These are phyloP conservation scores for Solanum medicagineum DNA, from an alignment of 257 asterid species.

Conservation along the genomic window DNA sequence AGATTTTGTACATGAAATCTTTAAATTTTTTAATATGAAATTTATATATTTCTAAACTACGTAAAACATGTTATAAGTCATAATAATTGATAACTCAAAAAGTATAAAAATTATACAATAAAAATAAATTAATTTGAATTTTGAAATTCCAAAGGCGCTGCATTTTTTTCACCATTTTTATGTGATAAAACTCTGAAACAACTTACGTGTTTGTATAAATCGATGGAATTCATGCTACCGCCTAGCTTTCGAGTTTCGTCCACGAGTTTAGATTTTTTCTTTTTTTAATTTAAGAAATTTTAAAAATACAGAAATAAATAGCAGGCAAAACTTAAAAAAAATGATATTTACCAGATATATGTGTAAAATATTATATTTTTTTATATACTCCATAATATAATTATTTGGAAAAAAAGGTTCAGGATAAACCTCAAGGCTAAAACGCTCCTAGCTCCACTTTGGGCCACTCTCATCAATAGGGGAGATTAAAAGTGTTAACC, in stretches of 20 bases:
- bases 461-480: neutral
- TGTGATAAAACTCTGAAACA: too few species aligned
- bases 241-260: too few species aligned
- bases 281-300: neutral
- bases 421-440: neutral
- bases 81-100: too few species aligned
- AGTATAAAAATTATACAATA: too few species aligned
- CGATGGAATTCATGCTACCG: too few species aligned
- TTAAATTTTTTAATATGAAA: too few species aligned
- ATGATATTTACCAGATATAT: neutral
- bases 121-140: too few species aligned
- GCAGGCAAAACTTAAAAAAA: too few species aligned
- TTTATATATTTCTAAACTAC: too few species aligned
- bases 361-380: neutral
- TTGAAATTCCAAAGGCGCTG: rapidly evolving
- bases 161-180: neutral
- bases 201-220: too few species aligned
- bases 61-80: too few species aligned
- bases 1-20: too few species aligned
- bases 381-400: neutral
- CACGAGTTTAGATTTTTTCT: neutral
- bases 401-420: neutral
- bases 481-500: neutral
- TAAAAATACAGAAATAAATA: neutral
- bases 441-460: neutral